Conservation (phyloP, 1,284 basidiomycete genomes). For the Rhizoctonia solani region DNA sequence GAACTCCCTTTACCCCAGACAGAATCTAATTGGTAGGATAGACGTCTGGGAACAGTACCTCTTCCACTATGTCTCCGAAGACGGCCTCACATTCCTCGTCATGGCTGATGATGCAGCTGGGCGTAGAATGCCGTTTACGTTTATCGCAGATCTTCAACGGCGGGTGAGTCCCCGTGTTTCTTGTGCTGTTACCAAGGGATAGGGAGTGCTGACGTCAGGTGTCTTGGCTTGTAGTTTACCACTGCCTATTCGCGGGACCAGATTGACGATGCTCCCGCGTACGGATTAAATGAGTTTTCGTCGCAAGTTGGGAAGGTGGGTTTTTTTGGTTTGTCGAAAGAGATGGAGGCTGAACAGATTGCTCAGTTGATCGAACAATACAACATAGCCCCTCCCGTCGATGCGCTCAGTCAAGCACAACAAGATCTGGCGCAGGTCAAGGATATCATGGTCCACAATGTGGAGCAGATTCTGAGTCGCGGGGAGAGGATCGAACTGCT, state of each 20-base stretch:
- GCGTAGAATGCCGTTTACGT: slow-evolving; percentile 91
- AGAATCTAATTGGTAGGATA: slow-evolving; percentile 36
- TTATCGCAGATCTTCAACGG: slow-evolving; percentile 84
- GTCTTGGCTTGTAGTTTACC: slow-evolving; percentile 56
- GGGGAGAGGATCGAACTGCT: slow-evolving; percentile 96
- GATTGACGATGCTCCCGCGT: slow-evolving; percentile 48
- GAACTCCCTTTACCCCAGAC: neutral
- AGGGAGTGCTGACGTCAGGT: too few relatives aligned
- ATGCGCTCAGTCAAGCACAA: slow-evolving; percentile 89
- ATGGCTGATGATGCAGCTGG: slow-evolving; percentile 93
- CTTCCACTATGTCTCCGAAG: slow-evolving; percentile 93
- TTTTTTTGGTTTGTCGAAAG: slow-evolving; percentile 54
- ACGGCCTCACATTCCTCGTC: slow-evolving; percentile 84
- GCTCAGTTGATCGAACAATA: slow-evolving; percentile 76
- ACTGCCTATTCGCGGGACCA: slow-evolving; percentile 51
- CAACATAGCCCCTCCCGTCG: slow-evolving; percentile 87
- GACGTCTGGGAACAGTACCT: slow-evolving; percentile 94
- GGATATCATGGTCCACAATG: slow-evolving; percentile 97
- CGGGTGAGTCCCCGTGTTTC: slow-evolving; percentile 49
- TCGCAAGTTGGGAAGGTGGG: slow-evolving; percentile 50
- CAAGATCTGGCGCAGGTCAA: slow-evolving; percentile 91
- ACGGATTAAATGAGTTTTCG: slow-evolving; percentile 50
- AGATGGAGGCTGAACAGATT: neutral
- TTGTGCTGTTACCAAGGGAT: neutral
- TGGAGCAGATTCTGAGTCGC: slow-evolving; percentile 89